Evolutionary conservation across 2,329 filamentous ascomycete genomes (phyloP), one percentile per base, ranked within the genome.

Genomic region (Exophiala xenobiotica): DNA sequence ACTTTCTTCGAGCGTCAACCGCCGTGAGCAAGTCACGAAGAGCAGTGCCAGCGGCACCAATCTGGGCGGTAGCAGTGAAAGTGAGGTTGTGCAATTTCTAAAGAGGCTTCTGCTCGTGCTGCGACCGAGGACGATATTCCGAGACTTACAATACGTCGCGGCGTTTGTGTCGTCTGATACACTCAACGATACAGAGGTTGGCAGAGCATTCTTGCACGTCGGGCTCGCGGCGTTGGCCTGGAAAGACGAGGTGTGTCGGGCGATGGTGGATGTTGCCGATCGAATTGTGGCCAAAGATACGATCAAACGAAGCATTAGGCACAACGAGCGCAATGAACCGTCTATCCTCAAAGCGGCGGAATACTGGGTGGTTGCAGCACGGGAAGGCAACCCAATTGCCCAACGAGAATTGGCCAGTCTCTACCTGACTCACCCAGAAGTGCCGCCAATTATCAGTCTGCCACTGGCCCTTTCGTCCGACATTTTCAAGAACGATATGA

Each of bases 341-440:
- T 83, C 80, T 50, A 82, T 93, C 65, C 78, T 83, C 37, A 90
- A 96, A 66, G 92, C 90, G 0, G 91, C 88, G 2, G 83, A 81
- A 60, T 93, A 97, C 84, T 90, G 89, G 78, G 87, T 89, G 56
- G 93, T 96, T 65, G 92, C 91, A 1, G 93, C 93, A 12, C 93
- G 91, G 67, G 93, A 99, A 70, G 91, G 92, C 31, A 83, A 91
- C 54, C 80, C 90, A 0, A 87, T 88, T 9, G 91, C 92, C 4
- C 91, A 97, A 72, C 85, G 93, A 44, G 93, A 99, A 71, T 79
- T 99, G 12, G 93, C 88, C 1, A 87, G 96, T 56, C 87, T 97
- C 63, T 97, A 96, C 67, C 80, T 99, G 31, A 93, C 90, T 0
- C 87, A 95, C 61, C 91, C 93, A 0, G 90, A 96, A 66, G 80